Base-by-base conservation (phyloP, 208 protist genomes). In the Leishmania amazonensis region DNA sequence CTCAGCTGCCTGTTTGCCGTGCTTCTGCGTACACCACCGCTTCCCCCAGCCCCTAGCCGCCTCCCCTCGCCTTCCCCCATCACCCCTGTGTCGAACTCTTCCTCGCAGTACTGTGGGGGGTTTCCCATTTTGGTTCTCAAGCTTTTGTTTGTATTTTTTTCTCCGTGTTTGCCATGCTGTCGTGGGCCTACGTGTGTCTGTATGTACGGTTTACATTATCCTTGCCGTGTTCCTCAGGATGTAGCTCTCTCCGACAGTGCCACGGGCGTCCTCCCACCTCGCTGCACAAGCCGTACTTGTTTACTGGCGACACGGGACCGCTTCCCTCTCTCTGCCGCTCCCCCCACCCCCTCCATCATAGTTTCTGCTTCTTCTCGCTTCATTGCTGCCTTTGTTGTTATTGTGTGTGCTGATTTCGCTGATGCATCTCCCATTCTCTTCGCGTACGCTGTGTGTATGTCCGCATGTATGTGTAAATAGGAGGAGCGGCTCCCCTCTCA, bases 361-460 rank as follows among this genome's bases (percentile, higher is more conserved):
- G 28, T 24, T 17, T 70, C 35, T 42, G 5, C 28, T 42, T 54
- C 28, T 40, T 57, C 28, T 60, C 13, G 15, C 13, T 24, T 28
- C 5, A 1, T 60, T 40, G 1, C 28, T 13, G 28, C 21, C 49
- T 42, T 76, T 38, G 19, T 2, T 13, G 70, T 74, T 35, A 7
- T 78, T 0, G 21, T n/a, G 8, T 51, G 42, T 54, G 45, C n/a
- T 76, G 9, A 24, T 49, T 58, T 7, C 7, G 3, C 24, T n/a
- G 28, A 62, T 74, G 53, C 75, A 19, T 58, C 47, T 77, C 24
- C 53, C 38, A 28, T 76, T 80, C 42, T 72, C 7, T 71, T 81
- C 79, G 8, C 17, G 49, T 78, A 68, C 81, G 47, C 45, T 75
- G 71, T 45, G 11, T 64, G 4, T 54, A 7, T 28, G 19, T 49